A percentile compares a stretch with the other conserved stretches of the same genome.
Evolutionary conservation across 805 yeast species (phyloP).

Genomic region (Ascoidea tarda): DNA sequence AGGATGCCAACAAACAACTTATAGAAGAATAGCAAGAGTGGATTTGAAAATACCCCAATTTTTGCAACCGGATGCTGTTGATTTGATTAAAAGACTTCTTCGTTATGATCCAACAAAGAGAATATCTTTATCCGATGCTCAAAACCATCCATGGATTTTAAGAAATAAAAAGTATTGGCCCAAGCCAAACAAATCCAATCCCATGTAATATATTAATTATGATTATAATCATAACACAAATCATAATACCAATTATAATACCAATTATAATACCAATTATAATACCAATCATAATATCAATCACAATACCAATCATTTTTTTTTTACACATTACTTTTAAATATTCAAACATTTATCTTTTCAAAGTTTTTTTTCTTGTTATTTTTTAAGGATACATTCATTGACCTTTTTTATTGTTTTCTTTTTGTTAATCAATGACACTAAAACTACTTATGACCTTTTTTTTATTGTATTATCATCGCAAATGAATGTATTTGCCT

Average conservation of each 20-base stretch:
- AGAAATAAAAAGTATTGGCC: conserved; percentile 54
- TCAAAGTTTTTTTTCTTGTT: background rate
- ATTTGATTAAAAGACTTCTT: conserved; percentile 50
- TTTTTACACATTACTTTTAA: too few relatives aligned
- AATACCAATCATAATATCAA: background rate
- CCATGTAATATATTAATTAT: background rate
- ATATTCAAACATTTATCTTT: too few relatives aligned
- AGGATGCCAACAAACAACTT: conserved; percentile 60
- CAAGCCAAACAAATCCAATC: conserved; percentile 3
- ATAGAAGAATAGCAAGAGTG: conserved; percentile 63
- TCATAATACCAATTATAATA: background rate
- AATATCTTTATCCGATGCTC: conserved; percentile 43
- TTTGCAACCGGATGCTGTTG: conserved; percentile 63
- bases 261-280: background rate
- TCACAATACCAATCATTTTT: background rate
- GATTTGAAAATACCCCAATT: conserved; percentile 62
- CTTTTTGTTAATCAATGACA: too few relatives aligned
- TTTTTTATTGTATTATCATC: too few relatives aligned
- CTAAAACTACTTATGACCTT: too few relatives aligned
- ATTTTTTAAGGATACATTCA: too few relatives aligned
- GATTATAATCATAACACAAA: too few relatives aligned
- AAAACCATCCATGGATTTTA: conserved; percentile 73
- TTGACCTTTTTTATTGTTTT: too few relatives aligned
- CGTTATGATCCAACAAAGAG: conserved; percentile 60
- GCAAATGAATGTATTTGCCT: too few relatives aligned